Base-by-base conservation (phyloP, 164 flowering plant species). In the Dillenia turbinata region DNA sequence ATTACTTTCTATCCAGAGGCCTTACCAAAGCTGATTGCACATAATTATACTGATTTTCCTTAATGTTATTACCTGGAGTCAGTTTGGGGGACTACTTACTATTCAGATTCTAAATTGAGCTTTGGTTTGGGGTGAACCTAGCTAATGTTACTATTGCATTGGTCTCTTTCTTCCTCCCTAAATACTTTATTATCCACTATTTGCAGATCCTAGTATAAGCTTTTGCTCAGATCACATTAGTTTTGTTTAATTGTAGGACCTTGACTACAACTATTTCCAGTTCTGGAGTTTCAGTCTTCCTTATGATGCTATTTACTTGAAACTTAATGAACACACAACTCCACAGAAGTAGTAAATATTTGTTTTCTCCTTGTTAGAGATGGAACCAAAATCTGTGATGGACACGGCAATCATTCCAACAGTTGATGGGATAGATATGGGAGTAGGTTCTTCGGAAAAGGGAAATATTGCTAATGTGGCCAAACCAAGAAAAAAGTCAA, bases 401-500 rank as follows among this genome's bases (percentile, higher is more conserved):
- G 92, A 89, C 60, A 69, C 85, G 75, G 47, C 78, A 57, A 54
- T 81, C 24, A 71, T 85, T 57, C 78, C 89, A 54, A 61, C n/a
- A 40, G 66, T 79, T 26, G 89, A 87, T 60, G 75, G 87, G 45
- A 65, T 79, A 60, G 86, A 77, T 68, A 73, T 78, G 75, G 89
- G 82, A 51, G 65, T 85, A 70, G 80, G 79, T 57, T 78, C 89
- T 71, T 77, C 88, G 47, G 98, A 90, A 59, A 89, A 87, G 69
- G 89, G 63, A 57, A 88, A 64, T 73, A 60, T 65, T 49, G 58
- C 60, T 67, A 72, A 74, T 65, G 15, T 77, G 45, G 59, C 75
- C 16, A 93, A 89, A 69, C 86, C 91, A 44, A 81, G 92, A 64
- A 93, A 89, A 78, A 93, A 93, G 82, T 85, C 97, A 50, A 87